Conservation (phyloP, 768 basidiomycete species). For the Hemileccinum impolitum region DNA sequence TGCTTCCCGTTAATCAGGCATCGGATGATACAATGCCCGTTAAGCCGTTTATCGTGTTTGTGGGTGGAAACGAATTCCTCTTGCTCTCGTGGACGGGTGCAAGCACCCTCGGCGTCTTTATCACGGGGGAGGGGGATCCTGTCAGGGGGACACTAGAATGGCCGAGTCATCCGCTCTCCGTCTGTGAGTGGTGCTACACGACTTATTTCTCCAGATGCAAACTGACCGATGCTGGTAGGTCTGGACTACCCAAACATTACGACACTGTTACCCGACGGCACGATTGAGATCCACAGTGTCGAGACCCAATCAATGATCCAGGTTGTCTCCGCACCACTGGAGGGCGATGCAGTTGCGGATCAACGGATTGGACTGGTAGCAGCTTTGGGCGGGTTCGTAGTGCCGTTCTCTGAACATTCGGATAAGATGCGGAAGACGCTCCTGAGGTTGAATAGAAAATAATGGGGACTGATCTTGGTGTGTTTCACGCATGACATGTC, state of each 20-base stretch:
- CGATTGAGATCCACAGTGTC: conserved; percentile 78
- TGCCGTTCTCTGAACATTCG: conserved; percentile 39
- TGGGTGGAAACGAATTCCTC: conserved; percentile 78
- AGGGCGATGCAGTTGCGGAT: conserved; percentile 21
- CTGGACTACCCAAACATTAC: conserved; percentile 81
- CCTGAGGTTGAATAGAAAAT: conserved; percentile 26
- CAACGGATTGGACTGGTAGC: conserved; percentile 27
- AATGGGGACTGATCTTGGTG: conserved; percentile 10
- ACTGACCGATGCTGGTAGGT: conserved; percentile 38
- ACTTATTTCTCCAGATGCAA: background rate
- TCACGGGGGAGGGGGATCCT: conserved; percentile 82
- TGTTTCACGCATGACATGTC: conserved; percentile 13
- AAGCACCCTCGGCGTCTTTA: conserved; percentile 81
- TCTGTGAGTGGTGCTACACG: conserved; percentile 51
- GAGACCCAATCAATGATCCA: conserved; percentile 72
- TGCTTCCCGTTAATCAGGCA: conserved; percentile 80
- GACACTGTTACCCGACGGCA: conserved; percentile 73
- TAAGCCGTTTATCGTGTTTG: conserved; percentile 71
- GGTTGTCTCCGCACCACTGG: conserved; percentile 50
- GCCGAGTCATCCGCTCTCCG: conserved; percentile 69
- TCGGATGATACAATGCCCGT: conserved; percentile 38
- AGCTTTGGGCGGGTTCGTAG: conserved; percentile 37
- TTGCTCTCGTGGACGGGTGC: conserved; percentile 82
- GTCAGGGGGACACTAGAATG: conserved; percentile 88
- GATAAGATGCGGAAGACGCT: conserved; percentile 38